Evolutionary conservation across 768 basidiomycete genomes (phyloP), one percentile per base, ranked within the genome.

Genomic region (Exidia glandulosa): DNA sequence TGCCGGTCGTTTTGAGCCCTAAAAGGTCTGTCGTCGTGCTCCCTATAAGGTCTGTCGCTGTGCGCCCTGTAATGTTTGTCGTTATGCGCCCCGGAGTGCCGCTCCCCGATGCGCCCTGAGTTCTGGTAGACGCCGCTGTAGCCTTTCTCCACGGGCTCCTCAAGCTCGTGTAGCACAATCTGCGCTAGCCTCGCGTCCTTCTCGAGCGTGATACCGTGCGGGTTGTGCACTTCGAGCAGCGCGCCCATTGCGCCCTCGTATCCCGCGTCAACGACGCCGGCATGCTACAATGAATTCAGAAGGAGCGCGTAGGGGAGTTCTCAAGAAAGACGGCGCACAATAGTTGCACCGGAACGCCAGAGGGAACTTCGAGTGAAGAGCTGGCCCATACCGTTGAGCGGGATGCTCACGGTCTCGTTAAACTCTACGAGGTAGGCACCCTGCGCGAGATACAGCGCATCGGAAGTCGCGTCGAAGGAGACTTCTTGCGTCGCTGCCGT

Each of bases 371-470:
- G 59, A 7, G 61, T 62, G 55, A 63, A 64, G 6, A 66, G 47
- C 56, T 58, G 55, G 47, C 65, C 65, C 57, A 66, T 63, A 5
- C 55, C 58, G 56, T 64, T 64, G 34, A 61, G 31, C 36, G 65
- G 65, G 0, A 56, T 59, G 59, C 45, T 32, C 41, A 66, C 58
- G 30, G 56, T 64, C 48, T 66, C 65, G 58, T 66, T 66, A 57
- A 66, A 66, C 41, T 66, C 63, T 50, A 66, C 61, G 25, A 66
- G 63, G 55, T 66, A 66, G 14, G 61, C 60, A 3, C 63, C 65
- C 25, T 50, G 59, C 27, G 19, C 27, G 7, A 64, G 57, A 23
- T 59, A 52, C 5, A 64, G 16, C 2, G 29, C 62, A 23, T 47
- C 56, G 33, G 56, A 59, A 23, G 5, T 33, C 29, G 27, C 50